phyloP scores from a whole-genome alignment of 768 basidiomycete species.

The Termitomyces sp. region DNA sequence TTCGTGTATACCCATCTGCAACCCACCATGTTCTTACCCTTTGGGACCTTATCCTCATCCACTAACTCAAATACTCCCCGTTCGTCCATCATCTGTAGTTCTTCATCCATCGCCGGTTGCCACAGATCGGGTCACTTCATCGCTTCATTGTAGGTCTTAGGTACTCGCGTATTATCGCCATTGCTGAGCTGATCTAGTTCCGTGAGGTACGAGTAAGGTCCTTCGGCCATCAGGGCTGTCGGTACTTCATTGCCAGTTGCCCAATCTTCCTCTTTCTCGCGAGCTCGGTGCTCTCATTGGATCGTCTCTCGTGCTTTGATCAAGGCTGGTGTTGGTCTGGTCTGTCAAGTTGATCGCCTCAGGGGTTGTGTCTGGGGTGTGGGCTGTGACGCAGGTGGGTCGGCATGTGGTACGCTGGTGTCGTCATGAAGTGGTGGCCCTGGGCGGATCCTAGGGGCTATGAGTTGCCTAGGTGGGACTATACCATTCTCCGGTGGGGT shows the following conservation, averaged over 20 bases:
- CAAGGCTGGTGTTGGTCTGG: too few relatives aligned
- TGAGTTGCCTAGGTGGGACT: not conserved
- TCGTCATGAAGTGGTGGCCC: not conserved
- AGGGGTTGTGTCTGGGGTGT: not conserved
- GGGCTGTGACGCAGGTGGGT: not conserved
- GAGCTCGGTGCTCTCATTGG: too few relatives aligned
- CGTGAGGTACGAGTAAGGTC: not conserved
- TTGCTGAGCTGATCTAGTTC: not conserved
- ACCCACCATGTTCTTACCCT: too few relatives aligned
- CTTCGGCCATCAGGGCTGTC: too few relatives aligned
- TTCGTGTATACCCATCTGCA: too few relatives aligned
- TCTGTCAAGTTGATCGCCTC: not conserved
- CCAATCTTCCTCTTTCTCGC: too few relatives aligned
- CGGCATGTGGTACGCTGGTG: not conserved
- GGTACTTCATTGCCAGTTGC: too few relatives aligned
- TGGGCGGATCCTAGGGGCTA: not conserved
- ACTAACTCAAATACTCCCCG: too few relatives aligned
- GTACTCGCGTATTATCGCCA: not conserved
- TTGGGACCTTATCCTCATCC: too few relatives aligned
- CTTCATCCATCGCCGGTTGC: not conserved
- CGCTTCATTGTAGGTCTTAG: not conserved
- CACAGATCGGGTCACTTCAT: not conserved
- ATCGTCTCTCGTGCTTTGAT: too few relatives aligned
- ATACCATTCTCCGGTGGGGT: too few relatives aligned
- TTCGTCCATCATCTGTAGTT: not conserved